Evolutionary conservation across 2,329 filamentous ascomycete species (phyloP).

Genomic region (Myrmaecium sp.): DNA sequence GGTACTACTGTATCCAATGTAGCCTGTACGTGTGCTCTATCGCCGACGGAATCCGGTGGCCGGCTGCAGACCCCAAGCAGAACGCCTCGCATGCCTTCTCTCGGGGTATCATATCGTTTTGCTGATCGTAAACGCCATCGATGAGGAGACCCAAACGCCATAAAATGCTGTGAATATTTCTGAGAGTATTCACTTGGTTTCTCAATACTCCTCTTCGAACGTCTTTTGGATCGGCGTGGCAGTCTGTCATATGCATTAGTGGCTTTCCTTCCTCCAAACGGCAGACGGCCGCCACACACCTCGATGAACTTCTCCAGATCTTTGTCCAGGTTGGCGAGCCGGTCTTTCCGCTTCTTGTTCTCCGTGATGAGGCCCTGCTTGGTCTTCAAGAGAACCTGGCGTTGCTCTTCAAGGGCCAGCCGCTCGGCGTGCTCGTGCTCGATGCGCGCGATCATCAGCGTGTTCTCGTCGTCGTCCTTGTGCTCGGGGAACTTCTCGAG

Average conservation of each 20-base stretch:
- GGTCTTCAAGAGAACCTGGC: slow-evolving; percentile 44
- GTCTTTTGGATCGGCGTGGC: slow-evolving; percentile 77
- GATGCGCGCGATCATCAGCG: slow-evolving; percentile 78
- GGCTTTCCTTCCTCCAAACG: neutral
- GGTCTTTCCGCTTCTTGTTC: slow-evolving; percentile 88
- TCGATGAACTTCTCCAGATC: slow-evolving; percentile 91
- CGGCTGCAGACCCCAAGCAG: no score
- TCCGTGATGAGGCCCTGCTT: slow-evolving; percentile 53
- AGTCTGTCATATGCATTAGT: slow-evolving; percentile 33
- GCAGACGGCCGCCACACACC: slow-evolving; percentile 30
- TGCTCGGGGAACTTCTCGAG: slow-evolving; percentile 49
- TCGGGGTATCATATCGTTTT: no score
- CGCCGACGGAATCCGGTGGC: no score
- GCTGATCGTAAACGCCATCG: no score
- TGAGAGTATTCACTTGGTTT: no score
- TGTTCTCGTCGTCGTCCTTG: slow-evolving; percentile 27
- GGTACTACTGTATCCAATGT: no score
- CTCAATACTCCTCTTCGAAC: slow-evolving; percentile 53
- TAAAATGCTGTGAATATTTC: no score
- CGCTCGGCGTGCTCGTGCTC: slow-evolving; percentile 78
- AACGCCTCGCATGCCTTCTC: no score
- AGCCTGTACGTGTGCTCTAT: no score
- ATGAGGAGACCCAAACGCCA: no score
- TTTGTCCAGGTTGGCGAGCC: slow-evolving; percentile 76
- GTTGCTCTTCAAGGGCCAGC: slow-evolving; percentile 67